A percentile compares a stretch with the other conserved stretches of the same genome.
phyloP scores from a whole-genome alignment of 225 moss, liverwort and hornwort genomes.

The Rhytidiadelphus loreus region DNA sequence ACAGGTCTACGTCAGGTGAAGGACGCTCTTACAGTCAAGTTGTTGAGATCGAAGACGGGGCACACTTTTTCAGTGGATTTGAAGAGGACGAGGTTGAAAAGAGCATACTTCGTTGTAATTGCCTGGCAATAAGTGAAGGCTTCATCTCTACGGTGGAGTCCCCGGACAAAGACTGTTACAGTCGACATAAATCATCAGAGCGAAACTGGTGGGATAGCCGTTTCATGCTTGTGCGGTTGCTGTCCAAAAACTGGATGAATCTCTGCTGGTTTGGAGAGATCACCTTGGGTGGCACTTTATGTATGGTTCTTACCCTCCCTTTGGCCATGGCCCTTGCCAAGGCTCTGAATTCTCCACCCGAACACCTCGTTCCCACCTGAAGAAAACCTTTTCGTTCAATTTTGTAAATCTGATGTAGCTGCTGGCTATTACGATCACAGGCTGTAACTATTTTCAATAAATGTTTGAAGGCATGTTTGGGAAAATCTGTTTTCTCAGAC shows the following conservation, averaged over 20 bases:
- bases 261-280: constrained; percentile 41
- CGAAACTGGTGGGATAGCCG: background rate
- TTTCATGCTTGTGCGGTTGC: background rate
- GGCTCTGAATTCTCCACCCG: constrained; percentile 3
- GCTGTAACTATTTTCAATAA: background rate
- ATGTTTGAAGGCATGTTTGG: background rate
- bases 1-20: background rate
- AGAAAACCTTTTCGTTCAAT: background rate
- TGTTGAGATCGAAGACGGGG: background rate
- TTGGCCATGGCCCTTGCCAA: constrained; percentile 40
- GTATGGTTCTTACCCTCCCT: constrained; percentile 53
- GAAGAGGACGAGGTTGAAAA: constrained; percentile 1
- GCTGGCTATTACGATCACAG: background rate
- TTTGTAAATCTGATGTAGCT: background rate
- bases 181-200: background rate
- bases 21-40: background rate
- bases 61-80: background rate
- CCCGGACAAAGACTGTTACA: background rate
- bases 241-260: constrained; percentile 25
- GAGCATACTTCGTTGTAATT: background rate
- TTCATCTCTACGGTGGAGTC: background rate
- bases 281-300: constrained; percentile 47
- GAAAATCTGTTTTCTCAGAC: background rate
- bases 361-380: constrained; percentile 38
- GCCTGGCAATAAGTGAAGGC: background rate